Conservation (phyloP, 352 stramenopile genomes). For the Phytophthora constricta region DNA sequence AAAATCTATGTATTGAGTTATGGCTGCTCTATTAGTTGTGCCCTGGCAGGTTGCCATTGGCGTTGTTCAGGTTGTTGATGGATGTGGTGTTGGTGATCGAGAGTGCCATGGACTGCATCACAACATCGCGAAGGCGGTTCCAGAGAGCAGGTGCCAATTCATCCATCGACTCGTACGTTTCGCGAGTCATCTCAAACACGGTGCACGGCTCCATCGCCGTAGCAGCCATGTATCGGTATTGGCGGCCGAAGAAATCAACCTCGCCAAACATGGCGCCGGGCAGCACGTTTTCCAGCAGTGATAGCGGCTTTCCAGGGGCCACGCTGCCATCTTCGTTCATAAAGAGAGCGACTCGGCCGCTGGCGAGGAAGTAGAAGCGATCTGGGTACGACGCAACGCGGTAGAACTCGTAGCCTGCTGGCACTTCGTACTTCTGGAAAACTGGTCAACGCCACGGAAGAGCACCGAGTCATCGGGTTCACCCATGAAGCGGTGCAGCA, state of each 20-base stretch:
- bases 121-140: constrained; percentile 80
- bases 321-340: constrained; percentile 79
- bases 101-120: constrained; percentile 86
- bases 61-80: constrained; percentile 69
- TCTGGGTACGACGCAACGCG: constrained; percentile 60
- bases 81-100: constrained; percentile 78
- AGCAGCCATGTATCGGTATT: constrained; percentile 72
- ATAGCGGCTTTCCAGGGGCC: constrained; percentile 52
- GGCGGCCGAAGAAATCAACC: constrained; percentile 84
- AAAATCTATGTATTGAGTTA: constrained; percentile 27
- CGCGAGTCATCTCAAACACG: constrained; percentile 76
- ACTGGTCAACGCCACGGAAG: constrained; percentile 72
- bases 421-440: constrained; percentile 65
- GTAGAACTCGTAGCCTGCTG: constrained; percentile 77
- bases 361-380: constrained; percentile 81
- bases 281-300: constrained; percentile 72
- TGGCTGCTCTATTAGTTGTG: constrained; percentile 22
- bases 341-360: constrained; percentile 71
- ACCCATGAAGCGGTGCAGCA: constrained; percentile 84
- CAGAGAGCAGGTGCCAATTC: constrained; percentile 58
- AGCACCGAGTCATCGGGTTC: constrained; percentile 70
- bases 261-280: constrained; percentile 87
- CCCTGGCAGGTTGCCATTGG: constrained; percentile 22
- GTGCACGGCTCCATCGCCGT: constrained; percentile 54
- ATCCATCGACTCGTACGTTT: constrained; percentile 73